These are phyloP conservation scores for Handroanthus guayacan DNA, from an alignment of 257 asterid genomes.

Conservation along the genomic window DNA sequence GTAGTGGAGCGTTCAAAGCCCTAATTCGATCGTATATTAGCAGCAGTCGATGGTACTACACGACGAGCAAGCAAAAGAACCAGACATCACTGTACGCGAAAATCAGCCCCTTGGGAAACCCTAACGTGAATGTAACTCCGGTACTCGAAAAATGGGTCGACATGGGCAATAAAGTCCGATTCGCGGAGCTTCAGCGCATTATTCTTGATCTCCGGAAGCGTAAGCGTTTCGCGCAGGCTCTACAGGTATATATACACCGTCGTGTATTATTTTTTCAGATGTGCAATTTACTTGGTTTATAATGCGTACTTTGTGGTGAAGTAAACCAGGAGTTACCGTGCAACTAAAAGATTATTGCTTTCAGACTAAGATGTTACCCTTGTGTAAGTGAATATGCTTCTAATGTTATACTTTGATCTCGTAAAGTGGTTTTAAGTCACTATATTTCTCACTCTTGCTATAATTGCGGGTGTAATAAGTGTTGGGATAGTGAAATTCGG, in stretches of 20 bases:
- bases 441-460: not conserved
- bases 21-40: slow-evolving; percentile 37
- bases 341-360: not conserved
- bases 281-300: not conserved
- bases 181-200: slow-evolving; percentile 82
- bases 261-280: not conserved
- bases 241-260: slow-evolving; percentile 55
- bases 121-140: slow-evolving; percentile 54
- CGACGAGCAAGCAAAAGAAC: slow-evolving; percentile 42
- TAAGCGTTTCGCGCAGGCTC: slow-evolving; percentile 74
- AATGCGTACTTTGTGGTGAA: not conserved
- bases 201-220: slow-evolving; percentile 82
- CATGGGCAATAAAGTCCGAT: slow-evolving; percentile 60
- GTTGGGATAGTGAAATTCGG: slow-evolving; percentile 1
- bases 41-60: slow-evolving; percentile 49
- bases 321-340: not conserved
- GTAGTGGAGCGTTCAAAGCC: slow-evolving; percentile 34
- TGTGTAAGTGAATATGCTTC: not conserved
- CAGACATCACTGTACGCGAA: slow-evolving; percentile 58
- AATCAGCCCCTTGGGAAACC: slow-evolving; percentile 89
- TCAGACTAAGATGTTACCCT: not conserved
- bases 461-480: not conserved
- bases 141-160: slow-evolving; percentile 78
- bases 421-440: not conserved
- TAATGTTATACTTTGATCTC: slow-evolving; percentile 17